Evolutionary conservation across 2,329 filamentous ascomycete species (phyloP).

Genomic region (Monascus ruber): DNA sequence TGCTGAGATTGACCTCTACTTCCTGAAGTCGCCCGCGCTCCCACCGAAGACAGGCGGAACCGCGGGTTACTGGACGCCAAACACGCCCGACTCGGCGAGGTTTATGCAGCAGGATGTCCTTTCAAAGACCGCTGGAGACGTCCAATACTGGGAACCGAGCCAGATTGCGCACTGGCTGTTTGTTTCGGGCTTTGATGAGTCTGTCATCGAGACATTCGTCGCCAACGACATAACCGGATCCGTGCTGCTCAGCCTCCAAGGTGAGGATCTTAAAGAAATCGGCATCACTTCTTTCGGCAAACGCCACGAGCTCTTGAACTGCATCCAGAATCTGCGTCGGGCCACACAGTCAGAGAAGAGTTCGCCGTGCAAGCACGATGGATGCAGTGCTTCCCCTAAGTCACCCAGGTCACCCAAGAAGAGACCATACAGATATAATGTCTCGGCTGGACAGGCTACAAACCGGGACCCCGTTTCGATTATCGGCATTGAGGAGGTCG

Average conservation of each 20-base stretch:
- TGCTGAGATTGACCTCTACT: too few relatives aligned
- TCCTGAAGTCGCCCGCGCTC: too few relatives aligned
- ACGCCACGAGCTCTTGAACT: conserved; percentile 48
- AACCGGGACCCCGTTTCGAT: conserved; percentile 79
- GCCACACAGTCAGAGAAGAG: neutral
- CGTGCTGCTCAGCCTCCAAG: conserved; percentile 81
- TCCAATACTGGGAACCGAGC: too few relatives aligned
- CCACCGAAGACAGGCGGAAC: too few relatives aligned
- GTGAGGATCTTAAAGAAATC: conserved; percentile 61
- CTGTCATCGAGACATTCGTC: conserved; percentile 69
- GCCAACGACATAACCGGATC: conserved; percentile 85
- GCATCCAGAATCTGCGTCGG: conserved; percentile 41
- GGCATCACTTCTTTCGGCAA: conserved; percentile 54
- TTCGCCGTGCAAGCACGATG: conserved; percentile 1
- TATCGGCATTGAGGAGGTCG: conserved; percentile 78
- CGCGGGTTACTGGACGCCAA: too few relatives aligned
- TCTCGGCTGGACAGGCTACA: conserved; percentile 15
- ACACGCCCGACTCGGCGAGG: too few relatives aligned
- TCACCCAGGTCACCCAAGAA: neutral
- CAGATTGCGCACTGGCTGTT: too few relatives aligned
- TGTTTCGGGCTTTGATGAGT: too few relatives aligned
- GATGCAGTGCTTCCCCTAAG: too few relatives aligned
- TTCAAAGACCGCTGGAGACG: too few relatives aligned
- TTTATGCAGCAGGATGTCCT: too few relatives aligned
- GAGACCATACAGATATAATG: conserved; percentile 1